Conservation (phyloP, 257 asterid species). For the Nicotiana paniculata region DNA sequence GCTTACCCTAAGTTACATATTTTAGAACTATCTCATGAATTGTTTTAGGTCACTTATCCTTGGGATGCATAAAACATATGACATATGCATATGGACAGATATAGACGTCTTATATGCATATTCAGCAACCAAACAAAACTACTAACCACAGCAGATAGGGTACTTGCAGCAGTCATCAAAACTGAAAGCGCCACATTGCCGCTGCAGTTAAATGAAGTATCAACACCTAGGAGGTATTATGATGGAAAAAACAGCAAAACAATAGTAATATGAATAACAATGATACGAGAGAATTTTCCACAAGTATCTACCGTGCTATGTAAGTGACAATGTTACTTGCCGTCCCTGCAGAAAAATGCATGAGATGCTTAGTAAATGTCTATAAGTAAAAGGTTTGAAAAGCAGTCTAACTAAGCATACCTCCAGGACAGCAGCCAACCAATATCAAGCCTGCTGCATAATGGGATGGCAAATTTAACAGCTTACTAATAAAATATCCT, state of each 20-base stretch:
- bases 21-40: background rate
- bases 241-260: constrained; percentile 2
- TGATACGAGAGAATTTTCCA: background rate
- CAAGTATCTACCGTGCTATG: constrained; percentile 69
- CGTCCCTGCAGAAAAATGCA: constrained; percentile 49
- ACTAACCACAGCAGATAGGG: constrained; percentile 87
- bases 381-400: background rate
- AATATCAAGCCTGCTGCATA: constrained; percentile 91
- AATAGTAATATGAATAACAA: background rate
- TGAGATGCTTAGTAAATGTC: constrained; percentile 1
- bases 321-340: constrained; percentile 94
- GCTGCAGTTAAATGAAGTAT: constrained; percentile 30
- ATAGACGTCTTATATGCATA: background rate
- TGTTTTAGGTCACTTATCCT: background rate
- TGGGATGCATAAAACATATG: background rate
- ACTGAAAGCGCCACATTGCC: constrained; percentile 97
- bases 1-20: background rate
- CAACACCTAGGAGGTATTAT: constrained; percentile 23
- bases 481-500: constrained; percentile 76
- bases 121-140: background rate
- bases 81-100: background rate
- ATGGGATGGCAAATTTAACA: constrained; percentile 73
- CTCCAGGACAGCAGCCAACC: constrained; percentile 97
- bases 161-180: constrained; percentile 93
- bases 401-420: constrained; percentile 25